Evolutionary conservation across 345 rosid genomes (phyloP), one percentile per base, ranked within the genome.

Genomic region (Nasturtium officinale): DNA sequence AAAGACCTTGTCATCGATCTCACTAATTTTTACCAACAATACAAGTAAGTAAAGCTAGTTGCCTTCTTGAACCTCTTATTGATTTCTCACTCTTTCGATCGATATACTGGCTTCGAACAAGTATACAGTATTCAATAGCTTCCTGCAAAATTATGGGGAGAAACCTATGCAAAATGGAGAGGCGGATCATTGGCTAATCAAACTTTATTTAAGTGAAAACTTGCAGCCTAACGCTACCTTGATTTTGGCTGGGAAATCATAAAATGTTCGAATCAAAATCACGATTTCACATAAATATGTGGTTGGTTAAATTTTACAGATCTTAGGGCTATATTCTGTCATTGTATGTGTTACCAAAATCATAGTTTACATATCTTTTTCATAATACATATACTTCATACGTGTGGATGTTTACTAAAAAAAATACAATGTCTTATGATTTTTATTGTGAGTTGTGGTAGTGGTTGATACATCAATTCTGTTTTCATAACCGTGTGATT

Each of bases 1-100:
- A 85, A 79, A 82, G 90, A 88, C 63, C 83, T 85, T 2, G 85
- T 85, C 11, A 83, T 80, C 38, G 94, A 89, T 74, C 88, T 92
- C 80, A 87, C 90, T 80, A 75, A 73, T 32, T 87, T 89, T 81
- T 87, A 85, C 77, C 83, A 80, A 17, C 87, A 89, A 55, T 84
- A 88, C 87, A 89, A 71, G 90, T 79, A 65, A 61, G 64, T 58
- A 28, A 29, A 28, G 17, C 33, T n/a, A n/a, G 5, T 17, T 17
- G 28, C 28, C 9, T 53, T 51, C 60, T 71, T 8, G 12, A 4
- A 38, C 2, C 37, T 12, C 16, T 29, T 5, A 3, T 29, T 35
- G n/a, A 26, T 23, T 15, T 65, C 18, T 18, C 16, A 7, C 12
- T 46, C 28, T 12, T 45, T 43, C 9, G 15, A 26, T 43, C 9